Percentiles rank a stretch among this genome's conserved stretches.
Evolutionary conservation across 179 eudicot genomes (phyloP).

Genomic region (Beta macrorhiza): DNA sequence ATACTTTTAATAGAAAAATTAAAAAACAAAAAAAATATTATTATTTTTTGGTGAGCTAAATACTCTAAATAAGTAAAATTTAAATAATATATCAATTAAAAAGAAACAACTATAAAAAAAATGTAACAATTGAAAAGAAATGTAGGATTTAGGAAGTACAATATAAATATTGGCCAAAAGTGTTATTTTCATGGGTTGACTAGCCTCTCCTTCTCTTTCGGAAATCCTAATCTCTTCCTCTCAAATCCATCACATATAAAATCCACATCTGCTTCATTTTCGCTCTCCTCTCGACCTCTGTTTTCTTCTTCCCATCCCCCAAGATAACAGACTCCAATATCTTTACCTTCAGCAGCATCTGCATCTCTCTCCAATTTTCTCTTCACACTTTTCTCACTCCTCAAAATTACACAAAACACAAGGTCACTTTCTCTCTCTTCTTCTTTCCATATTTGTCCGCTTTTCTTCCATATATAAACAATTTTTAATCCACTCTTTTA

Average conservation of each 20-base stretch:
- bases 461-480: not conserved
- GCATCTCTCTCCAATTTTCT: too few relatives aligned
- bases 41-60: too few relatives aligned
- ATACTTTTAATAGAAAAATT: too few relatives aligned
- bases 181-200: conserved; percentile 6
- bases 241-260: not conserved
- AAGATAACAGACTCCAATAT: conserved; percentile 15
- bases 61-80: too few relatives aligned
- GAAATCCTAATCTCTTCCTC: conserved; percentile 3
- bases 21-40: too few relatives aligned
- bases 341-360: not conserved
- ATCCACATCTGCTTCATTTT: not conserved
- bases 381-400: not conserved
- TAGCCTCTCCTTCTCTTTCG: conserved; percentile 16
- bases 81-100: too few relatives aligned
- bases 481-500: not conserved
- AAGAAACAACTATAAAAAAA: too few relatives aligned
- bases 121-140: too few relatives aligned
- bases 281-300: conserved; percentile 7
- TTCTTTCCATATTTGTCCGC: not conserved
- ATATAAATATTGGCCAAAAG: too few relatives aligned
- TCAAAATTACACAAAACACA: not conserved
- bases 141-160: too few relatives aligned
- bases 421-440: not conserved
- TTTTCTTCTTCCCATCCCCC: conserved; percentile 12